These are phyloP conservation scores for Epichloe gansuensis DNA, from an alignment of 2,329 filamentous ascomycete species.

Conservation along the genomic window DNA sequence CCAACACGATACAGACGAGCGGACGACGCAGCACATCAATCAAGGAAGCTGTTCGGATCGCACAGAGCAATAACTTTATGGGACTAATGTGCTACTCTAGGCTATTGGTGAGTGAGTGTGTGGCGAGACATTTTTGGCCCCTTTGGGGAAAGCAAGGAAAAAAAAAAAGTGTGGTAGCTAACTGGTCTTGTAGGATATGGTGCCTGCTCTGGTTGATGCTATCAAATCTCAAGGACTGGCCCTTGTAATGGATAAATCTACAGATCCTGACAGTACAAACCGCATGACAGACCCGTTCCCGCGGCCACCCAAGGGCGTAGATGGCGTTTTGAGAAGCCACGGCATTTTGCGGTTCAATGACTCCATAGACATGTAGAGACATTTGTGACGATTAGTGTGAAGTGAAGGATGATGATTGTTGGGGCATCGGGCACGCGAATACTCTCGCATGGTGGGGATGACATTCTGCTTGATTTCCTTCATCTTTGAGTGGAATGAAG, in stretches of 20 bases:
- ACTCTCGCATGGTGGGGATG: neutral
- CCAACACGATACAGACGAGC: constrained; percentile 34
- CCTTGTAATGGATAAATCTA: constrained; percentile 76
- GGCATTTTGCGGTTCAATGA: constrained; percentile 90
- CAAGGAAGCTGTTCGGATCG: constrained; percentile 87
- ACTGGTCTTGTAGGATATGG: constrained; percentile 54
- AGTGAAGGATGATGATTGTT: neutral
- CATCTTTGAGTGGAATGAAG: neutral
- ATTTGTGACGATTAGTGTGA: neutral
- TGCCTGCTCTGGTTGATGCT: constrained; percentile 79
- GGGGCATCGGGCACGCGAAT: neutral
- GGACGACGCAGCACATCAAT: constrained; percentile 70
- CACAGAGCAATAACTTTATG: constrained; percentile 97
- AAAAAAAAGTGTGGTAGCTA: neutral
- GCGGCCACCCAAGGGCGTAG: constrained; percentile 65
- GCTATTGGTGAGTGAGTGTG: constrained; percentile 57
- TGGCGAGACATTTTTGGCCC: neutral
- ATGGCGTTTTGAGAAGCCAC: constrained; percentile 73
- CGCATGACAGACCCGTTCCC: constrained; percentile 38
- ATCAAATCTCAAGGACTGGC: constrained; percentile 92
- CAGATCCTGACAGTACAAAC: constrained; percentile 32
- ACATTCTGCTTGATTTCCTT: neutral
- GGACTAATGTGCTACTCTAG: constrained; percentile 82
- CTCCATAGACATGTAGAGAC: constrained; percentile 57
- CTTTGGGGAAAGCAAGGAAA: too few species aligned